These are phyloP conservation scores for Lichtheimia ramosa DNA, from an alignment of 371 early-diverging fungal genomes.

Conservation along the genomic window DNA sequence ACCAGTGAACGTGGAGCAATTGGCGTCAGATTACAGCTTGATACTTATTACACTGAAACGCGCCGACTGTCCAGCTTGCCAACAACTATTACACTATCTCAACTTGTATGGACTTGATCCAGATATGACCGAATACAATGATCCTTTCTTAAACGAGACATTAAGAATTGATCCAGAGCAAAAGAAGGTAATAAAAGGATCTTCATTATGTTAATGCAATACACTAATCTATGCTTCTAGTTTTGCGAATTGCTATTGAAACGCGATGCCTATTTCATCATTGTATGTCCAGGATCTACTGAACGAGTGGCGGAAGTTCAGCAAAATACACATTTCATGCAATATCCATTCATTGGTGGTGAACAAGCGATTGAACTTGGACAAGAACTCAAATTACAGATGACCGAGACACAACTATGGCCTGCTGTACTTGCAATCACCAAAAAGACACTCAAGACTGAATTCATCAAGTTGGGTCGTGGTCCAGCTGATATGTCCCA, in stretches of 20 bases:
- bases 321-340: conserved; percentile 22
- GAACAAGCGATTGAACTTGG: conserved; percentile 30
- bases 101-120: conserved; percentile 42
- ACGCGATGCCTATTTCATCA: conserved; percentile 41
- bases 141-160: conserved; percentile 31
- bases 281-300: conserved; percentile 40
- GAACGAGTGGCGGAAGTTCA: conserved; percentile 27
- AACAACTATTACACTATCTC: conserved; percentile 33
- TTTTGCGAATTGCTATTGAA: conserved; percentile 31
- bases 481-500: conserved; percentile 33
- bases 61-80: conserved; percentile 32
- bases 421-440: conserved; percentile 33
- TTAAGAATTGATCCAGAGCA: conserved; percentile 16
- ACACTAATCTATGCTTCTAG: conserved; percentile 16
- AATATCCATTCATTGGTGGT: conserved; percentile 40
- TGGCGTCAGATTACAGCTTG: conserved; percentile 27
- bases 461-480: conserved; percentile 31
- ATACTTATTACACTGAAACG: conserved; percentile 39
- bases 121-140: conserved; percentile 15
- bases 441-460: conserved; percentile 15
- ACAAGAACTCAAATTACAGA: conserved; percentile 25
- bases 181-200: conserved; percentile 23
- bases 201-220: not conserved
- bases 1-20: conserved; percentile 21
- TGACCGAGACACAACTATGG: conserved; percentile 34